These are phyloP conservation scores for Xylariales sp. DNA, from an alignment of 2,329 filamentous ascomycete genomes.

Conservation along the genomic window DNA sequence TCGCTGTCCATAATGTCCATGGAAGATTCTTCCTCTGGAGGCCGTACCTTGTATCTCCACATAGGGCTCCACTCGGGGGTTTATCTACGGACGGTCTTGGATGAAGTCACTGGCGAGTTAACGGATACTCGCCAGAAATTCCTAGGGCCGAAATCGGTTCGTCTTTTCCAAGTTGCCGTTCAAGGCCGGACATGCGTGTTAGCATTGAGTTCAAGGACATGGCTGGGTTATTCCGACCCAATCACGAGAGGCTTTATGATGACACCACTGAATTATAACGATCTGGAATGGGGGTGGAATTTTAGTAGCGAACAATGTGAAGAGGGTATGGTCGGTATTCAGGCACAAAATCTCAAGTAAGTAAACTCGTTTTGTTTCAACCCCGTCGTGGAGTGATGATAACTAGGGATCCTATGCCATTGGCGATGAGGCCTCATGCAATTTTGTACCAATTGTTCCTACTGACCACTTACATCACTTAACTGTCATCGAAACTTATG, in stretches of 20 bases:
- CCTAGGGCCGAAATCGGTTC: conserved; percentile 88
- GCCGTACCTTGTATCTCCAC: conserved; percentile 90
- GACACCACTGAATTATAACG: conserved; percentile 88
- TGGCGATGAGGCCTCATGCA: conserved; percentile 67
- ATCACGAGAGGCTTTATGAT: conserved; percentile 90
- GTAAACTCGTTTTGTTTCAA: conserved; percentile 50
- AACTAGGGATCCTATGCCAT: conserved; percentile 67
- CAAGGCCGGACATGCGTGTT: conserved; percentile 87
- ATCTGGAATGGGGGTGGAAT: conserved; percentile 94
- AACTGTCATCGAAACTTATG: conserved; percentile 2
- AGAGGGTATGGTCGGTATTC: conserved; percentile 93
- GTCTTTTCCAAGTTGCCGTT: conserved; percentile 90
- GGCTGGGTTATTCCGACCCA: conserved; percentile 92
- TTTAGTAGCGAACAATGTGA: conserved; percentile 95
- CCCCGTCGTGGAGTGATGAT: conserved; percentile 68
- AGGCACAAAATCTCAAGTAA: conserved; percentile 88
- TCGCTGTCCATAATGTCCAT: conserved; percentile 93
- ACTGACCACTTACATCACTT: conserved; percentile 70
- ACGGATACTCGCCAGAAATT: conserved; percentile 96
- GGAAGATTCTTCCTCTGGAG: conserved; percentile 91
- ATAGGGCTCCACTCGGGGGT: conserved; percentile 96
- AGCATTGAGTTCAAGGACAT: conserved; percentile 91
- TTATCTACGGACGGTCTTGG: conserved; percentile 92
- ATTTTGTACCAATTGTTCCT: conserved; percentile 92
- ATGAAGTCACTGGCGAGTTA: conserved; percentile 94